Evolutionary conservation across 2,329 filamentous ascomycete species (phyloP).

Genomic region (Exophiala sp.): DNA sequence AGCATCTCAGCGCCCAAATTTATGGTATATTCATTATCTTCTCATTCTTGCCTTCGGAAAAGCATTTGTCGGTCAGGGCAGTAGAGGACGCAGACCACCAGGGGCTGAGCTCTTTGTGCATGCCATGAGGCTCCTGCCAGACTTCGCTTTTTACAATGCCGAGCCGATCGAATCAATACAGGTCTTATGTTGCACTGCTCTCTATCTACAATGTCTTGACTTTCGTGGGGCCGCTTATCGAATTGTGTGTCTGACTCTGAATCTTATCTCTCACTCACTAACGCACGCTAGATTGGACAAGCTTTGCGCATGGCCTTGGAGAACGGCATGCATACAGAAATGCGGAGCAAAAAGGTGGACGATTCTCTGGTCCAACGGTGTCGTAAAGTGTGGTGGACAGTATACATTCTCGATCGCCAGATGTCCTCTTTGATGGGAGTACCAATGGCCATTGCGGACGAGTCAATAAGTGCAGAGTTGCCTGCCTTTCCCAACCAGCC

Average conservation of each 20-base stretch:
- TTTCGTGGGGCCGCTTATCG: slow-evolving; percentile 46
- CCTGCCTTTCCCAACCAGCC: slow-evolving; percentile 42
- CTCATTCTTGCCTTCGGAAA: slow-evolving; percentile 56
- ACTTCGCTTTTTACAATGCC: slow-evolving; percentile 39
- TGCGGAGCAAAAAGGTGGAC: slow-evolving; percentile 44
- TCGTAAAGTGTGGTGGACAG: slow-evolving; percentile 54
- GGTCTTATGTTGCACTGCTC: slow-evolving; percentile 50
- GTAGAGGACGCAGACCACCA: slow-evolving; percentile 39
- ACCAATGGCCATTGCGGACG: slow-evolving; percentile 48
- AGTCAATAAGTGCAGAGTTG: slow-evolving; percentile 49
- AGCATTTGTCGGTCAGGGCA: slow-evolving; percentile 45
- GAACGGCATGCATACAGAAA: slow-evolving; percentile 53
- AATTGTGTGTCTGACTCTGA: slow-evolving; percentile 35
- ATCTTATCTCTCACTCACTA: background rate
- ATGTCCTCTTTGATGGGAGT: slow-evolving; percentile 55
- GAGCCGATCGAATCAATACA: slow-evolving; percentile 49
- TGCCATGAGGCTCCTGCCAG: slow-evolving; percentile 45
- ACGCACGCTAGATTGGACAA: slow-evolving; percentile 44
- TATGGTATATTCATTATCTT: slow-evolving; percentile 55
- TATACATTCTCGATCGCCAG: slow-evolving; percentile 52
- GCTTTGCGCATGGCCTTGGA: slow-evolving; percentile 50
- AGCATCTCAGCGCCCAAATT: slow-evolving; percentile 28
- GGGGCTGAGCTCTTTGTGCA: slow-evolving; percentile 48
- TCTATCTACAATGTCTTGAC: slow-evolving; percentile 54
- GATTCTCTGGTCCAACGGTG: slow-evolving; percentile 44